phyloP scores from a whole-genome alignment of 225 moss, liverwort and hornwort species.

The Anthoceros angustus region DNA sequence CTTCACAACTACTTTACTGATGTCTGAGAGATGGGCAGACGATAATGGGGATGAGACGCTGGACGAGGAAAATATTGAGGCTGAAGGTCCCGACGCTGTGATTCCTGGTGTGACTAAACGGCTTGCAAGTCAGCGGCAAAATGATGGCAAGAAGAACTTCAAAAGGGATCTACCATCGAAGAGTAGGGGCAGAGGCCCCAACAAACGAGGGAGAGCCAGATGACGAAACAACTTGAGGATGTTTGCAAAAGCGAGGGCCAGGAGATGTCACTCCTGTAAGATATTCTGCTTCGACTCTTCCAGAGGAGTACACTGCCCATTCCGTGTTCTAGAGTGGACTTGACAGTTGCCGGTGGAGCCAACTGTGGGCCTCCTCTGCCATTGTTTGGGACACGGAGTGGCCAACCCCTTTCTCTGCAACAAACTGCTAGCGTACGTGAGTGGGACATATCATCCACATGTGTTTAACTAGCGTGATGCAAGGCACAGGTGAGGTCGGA shows the following conservation, averaged over 20 bases:
- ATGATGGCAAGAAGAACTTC: neutral
- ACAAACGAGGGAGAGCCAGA: neutral
- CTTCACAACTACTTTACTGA: neutral
- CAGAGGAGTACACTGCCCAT: too few relatives aligned
- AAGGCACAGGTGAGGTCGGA: neutral
- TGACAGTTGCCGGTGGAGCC: constrained; percentile 52
- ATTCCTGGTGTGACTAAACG: neutral
- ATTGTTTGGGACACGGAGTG: constrained; percentile 46
- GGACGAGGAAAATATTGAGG: neutral
- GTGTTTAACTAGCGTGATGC: neutral
- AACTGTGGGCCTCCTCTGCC: constrained; percentile 47
- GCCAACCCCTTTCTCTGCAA: constrained; percentile 55
- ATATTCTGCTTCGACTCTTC: too few relatives aligned
- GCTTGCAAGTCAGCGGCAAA: neutral
- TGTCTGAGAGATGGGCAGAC: neutral
- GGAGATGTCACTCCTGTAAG: too few relatives aligned
- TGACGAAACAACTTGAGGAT: neutral
- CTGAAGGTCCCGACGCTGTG: neutral
- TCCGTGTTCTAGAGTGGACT: too few relatives aligned
- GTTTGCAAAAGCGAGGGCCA: too few relatives aligned
- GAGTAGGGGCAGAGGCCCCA: neutral
- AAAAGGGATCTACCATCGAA: neutral
- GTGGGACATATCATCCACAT: neutral
- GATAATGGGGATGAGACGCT: neutral
- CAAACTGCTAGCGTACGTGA: constrained; percentile 30